These are phyloP conservation scores for Trichoderma lentiforme DNA, from an alignment of 2,329 filamentous ascomycete species.

Conservation along the genomic window DNA sequence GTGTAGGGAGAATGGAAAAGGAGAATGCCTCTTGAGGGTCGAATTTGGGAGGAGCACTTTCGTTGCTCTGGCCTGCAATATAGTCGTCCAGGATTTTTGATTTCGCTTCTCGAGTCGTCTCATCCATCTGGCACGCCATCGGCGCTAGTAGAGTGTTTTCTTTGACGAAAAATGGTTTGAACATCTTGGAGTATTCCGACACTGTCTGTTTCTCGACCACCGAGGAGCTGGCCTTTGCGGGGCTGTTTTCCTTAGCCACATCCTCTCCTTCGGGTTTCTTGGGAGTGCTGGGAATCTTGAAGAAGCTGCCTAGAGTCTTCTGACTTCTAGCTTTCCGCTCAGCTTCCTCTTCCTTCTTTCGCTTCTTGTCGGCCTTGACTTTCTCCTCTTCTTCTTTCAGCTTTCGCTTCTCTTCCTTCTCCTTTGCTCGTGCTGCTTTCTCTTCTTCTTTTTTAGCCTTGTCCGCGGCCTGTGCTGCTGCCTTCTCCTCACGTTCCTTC, in stretches of 20 bases:
- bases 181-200: slow-evolving; percentile 64
- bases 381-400: slow-evolving; percentile 43
- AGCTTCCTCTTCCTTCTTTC: slow-evolving; percentile 49
- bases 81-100: slow-evolving; percentile 52
- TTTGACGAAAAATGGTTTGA: slow-evolving; percentile 78
- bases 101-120: slow-evolving; percentile 52
- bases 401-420: slow-evolving; percentile 40
- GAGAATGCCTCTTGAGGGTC: slow-evolving; percentile 46
- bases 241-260: slow-evolving; percentile 28
- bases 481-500: slow-evolving; percentile 35
- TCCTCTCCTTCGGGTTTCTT: slow-evolving; percentile 40
- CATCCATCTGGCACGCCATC: slow-evolving; percentile 55
- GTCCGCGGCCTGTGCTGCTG: slow-evolving; percentile 36
- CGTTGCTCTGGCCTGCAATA: slow-evolving; percentile 45
- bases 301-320: slow-evolving; percentile 47
- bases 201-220: slow-evolving; percentile 23
- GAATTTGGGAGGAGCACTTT: slow-evolving; percentile 38
- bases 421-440: slow-evolving; percentile 36
- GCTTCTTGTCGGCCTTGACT: slow-evolving; percentile 43
- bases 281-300: slow-evolving; percentile 39
- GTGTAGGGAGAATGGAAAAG: slow-evolving; percentile 36
- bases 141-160: slow-evolving; percentile 69
- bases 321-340: slow-evolving; percentile 47
- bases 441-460: slow-evolving; percentile 41
- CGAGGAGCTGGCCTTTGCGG: slow-evolving; percentile 27